Evolutionary conservation across 2,329 filamentous ascomycete genomes (phyloP).

Genomic region (Thyridium curvatum): DNA sequence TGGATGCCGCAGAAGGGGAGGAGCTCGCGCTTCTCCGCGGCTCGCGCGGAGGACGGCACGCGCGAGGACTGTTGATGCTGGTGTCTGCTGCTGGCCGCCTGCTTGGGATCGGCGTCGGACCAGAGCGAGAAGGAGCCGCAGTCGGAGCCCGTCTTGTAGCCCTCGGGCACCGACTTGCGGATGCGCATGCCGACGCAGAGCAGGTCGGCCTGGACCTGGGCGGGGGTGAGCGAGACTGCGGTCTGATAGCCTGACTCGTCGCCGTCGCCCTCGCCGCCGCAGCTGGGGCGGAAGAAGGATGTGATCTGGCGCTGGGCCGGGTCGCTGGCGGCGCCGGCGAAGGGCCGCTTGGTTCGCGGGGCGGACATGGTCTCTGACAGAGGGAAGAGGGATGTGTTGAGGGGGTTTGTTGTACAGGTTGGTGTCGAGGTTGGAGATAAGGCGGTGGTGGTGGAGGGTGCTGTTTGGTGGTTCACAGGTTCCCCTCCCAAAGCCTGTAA

Average conservation of each 20-base stretch:
- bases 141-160: constrained; percentile 71
- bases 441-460: too few relatives aligned
- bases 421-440: too few relatives aligned
- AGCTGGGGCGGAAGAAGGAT: constrained; percentile 45
- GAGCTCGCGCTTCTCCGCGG: constrained; percentile 48
- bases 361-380: constrained; percentile 36
- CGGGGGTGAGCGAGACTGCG: constrained; percentile 39
- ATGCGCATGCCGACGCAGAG: constrained; percentile 90
- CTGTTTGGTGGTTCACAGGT: too few relatives aligned
- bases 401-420: too few relatives aligned
- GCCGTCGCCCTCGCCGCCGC: constrained; percentile 9
- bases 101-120: constrained; percentile 25
- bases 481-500: too few relatives aligned
- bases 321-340: constrained; percentile 53
- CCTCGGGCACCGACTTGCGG: constrained; percentile 86
- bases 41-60: constrained; percentile 1
- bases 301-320: constrained; percentile 57
- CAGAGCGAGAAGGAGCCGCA: constrained; percentile 48
- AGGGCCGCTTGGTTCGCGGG: constrained; percentile 54
- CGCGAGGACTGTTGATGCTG: background rate
- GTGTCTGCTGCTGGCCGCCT: background rate
- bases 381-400: constrained; percentile 1
- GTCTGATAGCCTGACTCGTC: constrained; percentile 24
- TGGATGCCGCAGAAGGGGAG: constrained; percentile 76
- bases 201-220: constrained; percentile 71